phyloP scores from a whole-genome alignment of 2,329 filamentous ascomycete genomes.

The Plectosphaerella cucumerina region DNA sequence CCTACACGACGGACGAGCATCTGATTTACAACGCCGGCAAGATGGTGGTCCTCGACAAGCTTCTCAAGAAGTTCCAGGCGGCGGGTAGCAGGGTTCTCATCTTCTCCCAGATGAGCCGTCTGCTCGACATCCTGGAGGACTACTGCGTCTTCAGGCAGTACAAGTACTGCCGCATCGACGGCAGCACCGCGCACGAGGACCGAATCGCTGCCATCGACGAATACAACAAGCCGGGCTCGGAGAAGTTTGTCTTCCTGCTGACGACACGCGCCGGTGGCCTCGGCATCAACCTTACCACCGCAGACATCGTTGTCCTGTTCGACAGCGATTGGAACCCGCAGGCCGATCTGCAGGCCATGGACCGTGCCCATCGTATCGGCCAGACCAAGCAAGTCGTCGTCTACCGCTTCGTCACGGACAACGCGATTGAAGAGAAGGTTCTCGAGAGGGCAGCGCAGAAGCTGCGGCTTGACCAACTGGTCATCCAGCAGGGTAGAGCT shows the following conservation, averaged over 20 bases:
- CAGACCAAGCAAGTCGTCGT: constrained; percentile 98
- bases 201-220: constrained; percentile 97
- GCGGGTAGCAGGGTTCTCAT: constrained; percentile 96
- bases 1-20: constrained; percentile 97
- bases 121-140: constrained; percentile 94
- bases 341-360: constrained; percentile 97
- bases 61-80: constrained; percentile 75
- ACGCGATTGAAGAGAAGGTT: constrained; percentile 98
- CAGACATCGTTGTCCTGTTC: constrained; percentile 93
- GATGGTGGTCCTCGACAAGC: constrained; percentile 94
- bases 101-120: constrained; percentile 98
- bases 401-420: constrained; percentile 95
- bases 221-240: constrained; percentile 92
- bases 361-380: constrained; percentile 95
- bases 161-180: constrained; percentile 96
- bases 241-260: constrained; percentile 94
- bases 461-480: constrained; percentile 89
- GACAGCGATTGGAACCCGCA: constrained; percentile 99
- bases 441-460: constrained; percentile 96
- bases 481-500: constrained; percentile 94
- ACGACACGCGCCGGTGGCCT: constrained; percentile 94
- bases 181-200: constrained; percentile 93
- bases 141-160: constrained; percentile 95
- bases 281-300: constrained; percentile 92
- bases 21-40: constrained; percentile 90